phyloP scores from a whole-genome alignment of 768 basidiomycete species.

The Tephrocybe sp. region DNA sequence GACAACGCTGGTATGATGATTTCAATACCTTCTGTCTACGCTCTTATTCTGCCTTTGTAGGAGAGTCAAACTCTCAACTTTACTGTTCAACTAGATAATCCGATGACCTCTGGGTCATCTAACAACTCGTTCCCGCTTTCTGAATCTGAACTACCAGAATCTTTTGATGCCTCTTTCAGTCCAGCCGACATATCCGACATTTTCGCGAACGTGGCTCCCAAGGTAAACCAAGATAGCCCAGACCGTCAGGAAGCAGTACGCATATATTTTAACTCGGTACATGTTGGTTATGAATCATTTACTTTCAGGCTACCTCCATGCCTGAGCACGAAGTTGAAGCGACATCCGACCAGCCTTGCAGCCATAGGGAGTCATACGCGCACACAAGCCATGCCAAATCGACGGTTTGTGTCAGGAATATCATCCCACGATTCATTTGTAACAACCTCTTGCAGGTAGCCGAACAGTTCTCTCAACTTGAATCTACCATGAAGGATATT shows the following conservation, averaged over 20 bases:
- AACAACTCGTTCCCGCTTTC: slow-evolving; percentile 26
- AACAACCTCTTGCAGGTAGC: background rate
- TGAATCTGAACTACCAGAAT: slow-evolving; percentile 24
- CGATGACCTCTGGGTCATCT: slow-evolving; percentile 8
- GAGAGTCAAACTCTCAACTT: background rate
- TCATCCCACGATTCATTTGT: background rate
- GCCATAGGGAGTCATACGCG: background rate
- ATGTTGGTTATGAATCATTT: too few relatives aligned
- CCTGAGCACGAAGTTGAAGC: too few relatives aligned
- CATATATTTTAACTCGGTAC: too few relatives aligned
- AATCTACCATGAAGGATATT: background rate
- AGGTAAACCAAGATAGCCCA: background rate
- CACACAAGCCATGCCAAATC: background rate
- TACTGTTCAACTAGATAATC: background rate
- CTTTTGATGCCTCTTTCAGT: slow-evolving; percentile 23
- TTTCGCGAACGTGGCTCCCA: background rate
- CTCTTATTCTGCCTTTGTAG: background rate
- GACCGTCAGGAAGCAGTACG: too few relatives aligned
- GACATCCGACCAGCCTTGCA: too few relatives aligned
- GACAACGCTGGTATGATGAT: too few relatives aligned
- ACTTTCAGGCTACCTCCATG: too few relatives aligned
- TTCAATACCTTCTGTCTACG: background rate
- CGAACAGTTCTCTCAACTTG: slow-evolving; percentile 5
- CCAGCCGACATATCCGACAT: slow-evolving; percentile 4
- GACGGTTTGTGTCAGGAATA: background rate